Conservation (phyloP, 2,329 filamentous ascomycete genomes). For the Dothideomycetes sp. region DNA sequence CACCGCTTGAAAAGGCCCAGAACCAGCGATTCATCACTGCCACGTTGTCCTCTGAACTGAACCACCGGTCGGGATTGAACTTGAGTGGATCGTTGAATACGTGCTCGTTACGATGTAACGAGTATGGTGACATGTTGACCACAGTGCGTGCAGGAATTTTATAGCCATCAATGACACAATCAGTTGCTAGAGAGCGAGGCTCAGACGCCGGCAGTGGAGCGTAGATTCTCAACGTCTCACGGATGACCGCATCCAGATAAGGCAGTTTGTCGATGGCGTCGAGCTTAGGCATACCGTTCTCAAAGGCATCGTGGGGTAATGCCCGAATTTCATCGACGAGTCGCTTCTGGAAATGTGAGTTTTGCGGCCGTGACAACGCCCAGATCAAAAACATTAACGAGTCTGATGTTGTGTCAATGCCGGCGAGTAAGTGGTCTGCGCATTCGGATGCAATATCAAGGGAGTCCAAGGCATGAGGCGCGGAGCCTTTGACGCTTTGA, state of each 20-base stretch:
- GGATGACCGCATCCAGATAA: conserved; percentile 25
- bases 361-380: conserved; percentile 38
- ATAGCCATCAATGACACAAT: conserved; percentile 26
- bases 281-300: conserved; percentile 31
- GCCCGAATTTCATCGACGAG: conserved; percentile 35
- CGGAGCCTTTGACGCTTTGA: conserved; percentile 9
- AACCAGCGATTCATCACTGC: conserved; percentile 37
- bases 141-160: conserved; percentile 29
- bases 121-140: conserved; percentile 34
- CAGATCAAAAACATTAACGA: conserved; percentile 44
- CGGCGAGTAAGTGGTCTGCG: conserved; percentile 46
- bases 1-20: conserved; percentile 40
- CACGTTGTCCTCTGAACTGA: conserved; percentile 24
- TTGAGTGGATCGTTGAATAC: conserved; percentile 31
- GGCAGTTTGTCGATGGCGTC: conserved; percentile 24
- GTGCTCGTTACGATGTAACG: conserved; percentile 33
- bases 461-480: conserved; percentile 26
- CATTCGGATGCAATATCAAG: conserved; percentile 45
- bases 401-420: conserved; percentile 46
- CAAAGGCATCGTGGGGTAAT: conserved; percentile 7
- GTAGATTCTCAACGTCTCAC: conserved; percentile 31
- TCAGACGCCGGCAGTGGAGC: conserved; percentile 44
- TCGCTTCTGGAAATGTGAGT: conserved; percentile 35
- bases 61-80: conserved; percentile 33
- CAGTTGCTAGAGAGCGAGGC: conserved; percentile 34